Evolutionary conservation across 179 eudicot species (phyloP), one percentile per base, ranked within the genome.

Genomic region (Carnegiea gigantea): DNA sequence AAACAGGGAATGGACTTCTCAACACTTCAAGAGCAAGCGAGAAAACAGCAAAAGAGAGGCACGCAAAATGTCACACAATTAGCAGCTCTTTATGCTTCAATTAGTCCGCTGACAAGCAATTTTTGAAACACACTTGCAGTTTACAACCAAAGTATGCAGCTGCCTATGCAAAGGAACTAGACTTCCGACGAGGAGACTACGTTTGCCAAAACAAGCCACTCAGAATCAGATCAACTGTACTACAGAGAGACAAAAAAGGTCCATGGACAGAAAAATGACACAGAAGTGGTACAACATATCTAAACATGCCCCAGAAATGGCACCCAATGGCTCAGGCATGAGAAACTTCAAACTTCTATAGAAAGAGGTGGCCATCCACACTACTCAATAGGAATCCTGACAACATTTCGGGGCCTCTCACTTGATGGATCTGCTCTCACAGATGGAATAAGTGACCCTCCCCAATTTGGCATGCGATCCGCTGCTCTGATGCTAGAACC

Each of bases 341-440:
- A 54, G 48, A 4, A 9, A 33, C 48, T 54, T 28, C 40, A 30
- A 7, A 13, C 2, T 15, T 48, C 1, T 9, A 11, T 12, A 3
- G 68, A 30, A 23, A 60, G 11, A 40, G 11, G 6, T 9, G 21
- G 21, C 33, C 26, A 13, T 43, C 59, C 6, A 36, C 9, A 11
- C 79, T 84, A 90, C 0, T 90, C 92, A 10, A 91, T 88, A 36
- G 90, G 85, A 24, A 91, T 91, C 62, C 86, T 91, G 82, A 91
- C 82, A 0, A 89, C 88, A 30, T 88, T 91, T 70, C 82, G 90
- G 40, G 89, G 71, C 76, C 78, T 72, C 4, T 88, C 88, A 3
- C 78, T 73, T n/a, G 86, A 44, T 24, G 88, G 76, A 30, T 40
- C 51, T 28, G 75, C 84, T 54, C 83, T 82, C 23, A 57, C 78